These are phyloP conservation scores for Neurospora sp. DNA, from an alignment of 495 filamentous ascomycete species.

Conservation along the genomic window DNA sequence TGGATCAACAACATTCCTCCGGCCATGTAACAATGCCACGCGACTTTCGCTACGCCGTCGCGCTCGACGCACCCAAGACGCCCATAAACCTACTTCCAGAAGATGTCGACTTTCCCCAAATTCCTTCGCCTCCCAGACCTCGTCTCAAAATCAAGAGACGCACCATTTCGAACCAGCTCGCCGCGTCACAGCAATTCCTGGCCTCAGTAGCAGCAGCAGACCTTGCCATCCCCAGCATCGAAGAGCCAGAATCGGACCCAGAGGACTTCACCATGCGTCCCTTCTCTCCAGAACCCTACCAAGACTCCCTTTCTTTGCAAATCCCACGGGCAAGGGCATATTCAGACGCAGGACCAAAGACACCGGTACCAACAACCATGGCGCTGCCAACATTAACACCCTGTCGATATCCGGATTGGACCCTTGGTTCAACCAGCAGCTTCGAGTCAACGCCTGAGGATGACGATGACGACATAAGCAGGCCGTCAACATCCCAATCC, in stretches of 20 bases:
- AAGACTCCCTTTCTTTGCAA: neutral
- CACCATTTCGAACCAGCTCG: slow-evolving; percentile 31
- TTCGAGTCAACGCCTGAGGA: slow-evolving; percentile 35
- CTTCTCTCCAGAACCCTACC: neutral
- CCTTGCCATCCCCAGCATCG: slow-evolving; percentile 45
- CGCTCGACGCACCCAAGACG: slow-evolving; percentile 26
- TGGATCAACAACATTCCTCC: slow-evolving; percentile 30
- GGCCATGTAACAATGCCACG: slow-evolving; percentile 30
- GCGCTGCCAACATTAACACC: slow-evolving; percentile 16
- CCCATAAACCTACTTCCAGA: slow-evolving; percentile 4
- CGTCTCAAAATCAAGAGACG: slow-evolving; percentile 38
- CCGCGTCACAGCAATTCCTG: slow-evolving; percentile 45
- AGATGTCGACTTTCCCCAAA: slow-evolving; percentile 18
- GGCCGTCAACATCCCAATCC: slow-evolving; percentile 39
- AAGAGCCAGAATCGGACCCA: slow-evolving; percentile 23
- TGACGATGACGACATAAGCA: slow-evolving; percentile 41
- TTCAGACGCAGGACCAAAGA: slow-evolving; percentile 25
- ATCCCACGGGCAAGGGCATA: neutral
- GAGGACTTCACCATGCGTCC: slow-evolving; percentile 27
- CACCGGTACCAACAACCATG: slow-evolving; percentile 29
- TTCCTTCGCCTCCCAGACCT: slow-evolving; percentile 32
- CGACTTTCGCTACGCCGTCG: slow-evolving; percentile 26
- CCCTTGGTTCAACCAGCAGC: slow-evolving; percentile 34
- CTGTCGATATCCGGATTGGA: slow-evolving; percentile 37
- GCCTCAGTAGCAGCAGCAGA: slow-evolving; percentile 47